Conservation (phyloP, 495 filamentous ascomycete genomes). For the Neurospora hispaniola region DNA sequence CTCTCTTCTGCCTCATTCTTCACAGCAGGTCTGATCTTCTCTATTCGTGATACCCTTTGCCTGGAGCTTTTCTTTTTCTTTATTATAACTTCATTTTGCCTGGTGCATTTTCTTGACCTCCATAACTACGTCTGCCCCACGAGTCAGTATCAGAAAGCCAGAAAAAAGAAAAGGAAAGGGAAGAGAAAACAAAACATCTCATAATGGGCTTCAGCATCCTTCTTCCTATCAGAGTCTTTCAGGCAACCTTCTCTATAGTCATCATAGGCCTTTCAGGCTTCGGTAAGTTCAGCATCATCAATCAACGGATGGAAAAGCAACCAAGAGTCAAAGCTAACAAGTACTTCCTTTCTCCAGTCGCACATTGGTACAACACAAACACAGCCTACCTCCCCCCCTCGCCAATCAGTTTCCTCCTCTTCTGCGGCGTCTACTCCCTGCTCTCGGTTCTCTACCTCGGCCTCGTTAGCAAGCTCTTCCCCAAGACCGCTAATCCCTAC, state of each 20-base stretch:
- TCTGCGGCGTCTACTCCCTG: conserved; percentile 53
- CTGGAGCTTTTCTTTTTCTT: neutral
- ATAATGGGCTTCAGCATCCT: conserved; percentile 16
- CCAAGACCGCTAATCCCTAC: conserved; percentile 43
- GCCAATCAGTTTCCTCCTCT: conserved; percentile 64
- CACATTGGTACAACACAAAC: conserved; percentile 41
- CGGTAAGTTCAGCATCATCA: conserved; percentile 37
- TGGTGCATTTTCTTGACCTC: neutral
- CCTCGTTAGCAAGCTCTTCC: conserved; percentile 44
- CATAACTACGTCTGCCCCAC: neutral
- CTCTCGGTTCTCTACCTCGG: conserved; percentile 57
- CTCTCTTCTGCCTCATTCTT: neutral
- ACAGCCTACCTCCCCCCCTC: conserved; percentile 37
- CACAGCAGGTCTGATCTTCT: neutral
- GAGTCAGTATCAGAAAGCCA: neutral
- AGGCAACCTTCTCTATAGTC: conserved; percentile 54
- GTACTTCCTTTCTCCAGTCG: conserved; percentile 24
- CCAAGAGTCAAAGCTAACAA: neutral
- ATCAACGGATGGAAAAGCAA: neutral
- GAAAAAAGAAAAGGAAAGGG: conserved; percentile 1
- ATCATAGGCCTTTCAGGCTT: conserved; percentile 59
- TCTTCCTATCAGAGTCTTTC: conserved; percentile 31
- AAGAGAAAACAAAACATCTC: neutral
- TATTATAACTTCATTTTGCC: neutral
- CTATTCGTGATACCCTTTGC: neutral